Conservation (phyloP, 495 filamentous ascomycete genomes). For the Tuber indicum region DNA sequence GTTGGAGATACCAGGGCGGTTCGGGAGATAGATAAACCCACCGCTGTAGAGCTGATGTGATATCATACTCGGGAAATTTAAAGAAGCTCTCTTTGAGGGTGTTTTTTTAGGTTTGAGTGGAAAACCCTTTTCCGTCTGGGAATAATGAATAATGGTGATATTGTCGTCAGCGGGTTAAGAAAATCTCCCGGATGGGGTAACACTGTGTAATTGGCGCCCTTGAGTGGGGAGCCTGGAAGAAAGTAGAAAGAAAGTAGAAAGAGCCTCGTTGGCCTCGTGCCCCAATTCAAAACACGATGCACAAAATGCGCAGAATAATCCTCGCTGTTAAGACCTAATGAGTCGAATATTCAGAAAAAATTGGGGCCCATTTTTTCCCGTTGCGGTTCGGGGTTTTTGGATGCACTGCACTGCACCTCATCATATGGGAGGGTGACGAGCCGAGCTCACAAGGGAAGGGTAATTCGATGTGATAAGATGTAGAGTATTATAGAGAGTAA, state of each 20-base stretch:
- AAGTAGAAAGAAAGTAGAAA: background rate
- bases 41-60: conserved; percentile 1
- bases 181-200: background rate
- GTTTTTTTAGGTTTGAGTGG: background rate
- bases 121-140: background rate
- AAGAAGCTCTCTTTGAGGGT: background rate
- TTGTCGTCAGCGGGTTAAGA: background rate
- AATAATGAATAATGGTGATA: background rate
- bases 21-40: background rate
- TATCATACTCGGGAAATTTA: conserved; percentile 1
- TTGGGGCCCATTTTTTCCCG: background rate
- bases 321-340: background rate
- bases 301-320: background rate
- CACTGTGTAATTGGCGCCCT: background rate
- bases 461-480: background rate
- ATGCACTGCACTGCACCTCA: background rate
- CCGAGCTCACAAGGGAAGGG: background rate
- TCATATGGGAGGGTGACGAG: background rate
- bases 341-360: background rate
- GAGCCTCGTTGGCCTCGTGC: conserved; percentile 1
- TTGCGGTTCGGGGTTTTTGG: background rate
- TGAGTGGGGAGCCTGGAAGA: background rate
- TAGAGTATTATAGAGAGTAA: background rate
- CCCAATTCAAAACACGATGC: background rate
- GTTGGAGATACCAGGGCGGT: background rate